Percentiles rank a stretch among this genome's conserved stretches.
Conservation (phyloP, 768 basidiomycete genomes). For the Boletus coccyginus region DNA sequence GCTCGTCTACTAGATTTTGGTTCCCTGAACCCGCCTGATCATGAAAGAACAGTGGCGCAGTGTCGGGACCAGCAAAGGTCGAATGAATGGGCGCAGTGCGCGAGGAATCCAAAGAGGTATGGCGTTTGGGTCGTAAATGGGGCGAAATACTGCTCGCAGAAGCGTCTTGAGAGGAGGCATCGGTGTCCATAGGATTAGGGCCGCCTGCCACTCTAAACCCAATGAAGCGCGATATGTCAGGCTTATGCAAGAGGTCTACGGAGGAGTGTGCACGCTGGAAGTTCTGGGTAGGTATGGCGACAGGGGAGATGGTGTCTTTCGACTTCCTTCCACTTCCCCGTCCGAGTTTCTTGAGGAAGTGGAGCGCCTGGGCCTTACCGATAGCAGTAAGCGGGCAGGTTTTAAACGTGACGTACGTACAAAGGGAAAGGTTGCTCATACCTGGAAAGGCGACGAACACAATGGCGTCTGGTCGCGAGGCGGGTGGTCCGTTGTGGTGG, state of each 20-base stretch:
- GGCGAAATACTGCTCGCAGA: constrained; percentile 23
- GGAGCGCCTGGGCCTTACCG: constrained; percentile 33
- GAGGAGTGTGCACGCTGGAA: constrained; percentile 33
- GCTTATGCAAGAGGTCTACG: constrained; percentile 31
- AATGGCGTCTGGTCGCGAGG: constrained; percentile 23
- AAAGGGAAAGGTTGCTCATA: constrained; percentile 11
- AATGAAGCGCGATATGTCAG: constrained; percentile 22
- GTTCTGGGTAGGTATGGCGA: constrained; percentile 21
- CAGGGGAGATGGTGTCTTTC: constrained; percentile 26
- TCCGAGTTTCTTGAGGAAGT: constrained; percentile 39
- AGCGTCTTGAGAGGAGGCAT: constrained; percentile 31
- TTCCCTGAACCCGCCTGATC: constrained; percentile 3
- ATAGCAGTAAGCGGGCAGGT: constrained; percentile 3
- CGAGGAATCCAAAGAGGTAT: constrained; percentile 23
- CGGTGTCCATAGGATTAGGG: constrained; percentile 28
- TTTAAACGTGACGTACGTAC: constrained; percentile 11
- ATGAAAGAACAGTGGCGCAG: constrained; percentile 11
- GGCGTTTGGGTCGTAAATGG: constrained; percentile 17
- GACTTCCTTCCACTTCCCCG: constrained; percentile 31
- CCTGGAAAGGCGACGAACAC: constrained; percentile 27
- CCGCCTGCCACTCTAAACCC: constrained; percentile 22
- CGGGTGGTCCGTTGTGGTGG: constrained; percentile 27
- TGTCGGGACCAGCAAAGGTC: constrained; percentile 10
- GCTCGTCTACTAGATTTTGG: neutral
- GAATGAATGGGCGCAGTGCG: constrained; percentile 6